These are phyloP conservation scores for Carex scoparia DNA, from an alignment of 176 grass and related monocot species.

Conservation along the genomic window DNA sequence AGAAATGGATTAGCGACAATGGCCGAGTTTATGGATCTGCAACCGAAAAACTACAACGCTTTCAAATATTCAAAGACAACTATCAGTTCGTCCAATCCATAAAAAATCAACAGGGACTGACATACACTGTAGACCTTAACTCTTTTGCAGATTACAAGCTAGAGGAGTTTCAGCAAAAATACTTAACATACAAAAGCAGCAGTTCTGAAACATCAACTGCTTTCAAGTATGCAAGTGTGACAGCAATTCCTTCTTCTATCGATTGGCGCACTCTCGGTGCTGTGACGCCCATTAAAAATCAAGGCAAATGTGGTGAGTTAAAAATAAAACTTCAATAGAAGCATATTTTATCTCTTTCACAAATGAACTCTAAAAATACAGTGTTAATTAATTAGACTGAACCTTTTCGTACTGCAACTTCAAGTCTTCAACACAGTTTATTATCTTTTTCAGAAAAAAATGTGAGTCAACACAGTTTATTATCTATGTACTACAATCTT, in stretches of 20 bases:
- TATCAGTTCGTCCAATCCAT: conserved; percentile 33
- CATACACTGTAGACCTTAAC: conserved; percentile 35
- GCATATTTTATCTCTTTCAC: neutral
- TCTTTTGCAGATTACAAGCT: conserved; percentile 56
- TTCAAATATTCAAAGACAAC: neutral
- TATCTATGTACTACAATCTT: too few species aligned
- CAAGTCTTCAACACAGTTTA: too few species aligned
- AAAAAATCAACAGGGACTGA: conserved; percentile 23
- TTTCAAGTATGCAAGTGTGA: neutral
- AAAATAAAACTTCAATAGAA: neutral
- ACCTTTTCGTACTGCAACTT: too few species aligned
- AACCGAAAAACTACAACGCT: conserved; percentile 36
- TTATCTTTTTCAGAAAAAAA: too few species aligned
- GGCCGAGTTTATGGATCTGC: conserved; percentile 37
- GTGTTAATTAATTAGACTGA: too few species aligned
- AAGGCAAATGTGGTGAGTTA: conserved; percentile 44
- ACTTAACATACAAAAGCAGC: too few species aligned
- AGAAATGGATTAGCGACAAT: conserved; percentile 52
- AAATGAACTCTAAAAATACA: neutral
- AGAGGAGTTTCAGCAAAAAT: conserved; percentile 34
- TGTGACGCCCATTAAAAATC: conserved; percentile 43
- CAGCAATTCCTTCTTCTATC: conserved; percentile 11
- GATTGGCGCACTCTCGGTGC: conserved; percentile 48
- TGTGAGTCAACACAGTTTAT: too few species aligned
- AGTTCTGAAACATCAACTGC: neutral